phyloP scores from a whole-genome alignment of 2,329 filamentous ascomycete genomes.

The Cadophora sp. region DNA sequence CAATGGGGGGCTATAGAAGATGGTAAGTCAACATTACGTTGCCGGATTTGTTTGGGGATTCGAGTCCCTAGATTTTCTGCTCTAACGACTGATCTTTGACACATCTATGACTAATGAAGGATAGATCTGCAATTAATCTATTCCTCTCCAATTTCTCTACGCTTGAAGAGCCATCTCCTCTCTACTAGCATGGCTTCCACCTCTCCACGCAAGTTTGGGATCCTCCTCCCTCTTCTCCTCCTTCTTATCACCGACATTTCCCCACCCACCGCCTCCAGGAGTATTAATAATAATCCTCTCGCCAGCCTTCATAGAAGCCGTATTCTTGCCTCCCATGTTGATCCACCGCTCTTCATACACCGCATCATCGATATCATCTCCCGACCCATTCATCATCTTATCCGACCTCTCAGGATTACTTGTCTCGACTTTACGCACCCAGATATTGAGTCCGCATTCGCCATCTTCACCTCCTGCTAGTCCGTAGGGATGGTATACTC shows the following conservation, averaged over 20 bases:
- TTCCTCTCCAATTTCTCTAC: constrained; percentile 38
- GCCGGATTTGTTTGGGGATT: too few relatives aligned
- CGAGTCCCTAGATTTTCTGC: too few relatives aligned
- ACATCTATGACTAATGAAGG: too few relatives aligned
- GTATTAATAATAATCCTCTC: constrained; percentile 81
- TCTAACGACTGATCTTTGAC: neutral
- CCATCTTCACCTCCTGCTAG: constrained; percentile 83
- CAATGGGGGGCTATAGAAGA: too few relatives aligned
- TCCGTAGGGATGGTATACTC: constrained; percentile 82
- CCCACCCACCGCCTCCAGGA: constrained; percentile 83
- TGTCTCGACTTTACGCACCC: constrained; percentile 77
- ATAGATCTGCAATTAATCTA: too few relatives aligned
- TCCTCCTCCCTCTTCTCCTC: constrained; percentile 59
- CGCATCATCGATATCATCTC: constrained; percentile 43
- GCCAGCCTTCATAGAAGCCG: constrained; percentile 75
- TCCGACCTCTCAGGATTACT: constrained; percentile 56
- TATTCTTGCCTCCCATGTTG: constrained; percentile 82
- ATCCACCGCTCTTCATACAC: constrained; percentile 66
- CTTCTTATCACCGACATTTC: constrained; percentile 63
- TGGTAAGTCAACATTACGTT: too few relatives aligned
- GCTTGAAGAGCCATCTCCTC: constrained; percentile 66
- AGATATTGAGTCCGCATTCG: constrained; percentile 81
- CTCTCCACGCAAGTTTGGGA: constrained; percentile 63
- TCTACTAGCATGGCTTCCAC: constrained; percentile 62
- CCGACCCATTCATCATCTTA: constrained; percentile 43